A percentile compares a stretch with the other conserved stretches of the same genome.
phyloP scores from a whole-genome alignment of 306 rosid genomes.

The Trichosanthes cucumerina region DNA sequence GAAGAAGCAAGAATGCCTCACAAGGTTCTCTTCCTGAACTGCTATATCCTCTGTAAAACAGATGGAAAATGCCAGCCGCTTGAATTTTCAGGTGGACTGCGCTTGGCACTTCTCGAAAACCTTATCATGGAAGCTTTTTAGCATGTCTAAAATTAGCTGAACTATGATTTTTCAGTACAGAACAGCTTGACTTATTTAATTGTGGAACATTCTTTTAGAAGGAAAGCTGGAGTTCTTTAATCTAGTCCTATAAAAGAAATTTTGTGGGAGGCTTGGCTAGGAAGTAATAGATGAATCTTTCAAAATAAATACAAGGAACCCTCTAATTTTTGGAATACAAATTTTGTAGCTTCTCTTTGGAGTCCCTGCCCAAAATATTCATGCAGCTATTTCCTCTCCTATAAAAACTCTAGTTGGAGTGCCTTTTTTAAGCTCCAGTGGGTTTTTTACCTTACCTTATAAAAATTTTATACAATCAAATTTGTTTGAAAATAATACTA shows the following conservation, averaged over 20 bases:
- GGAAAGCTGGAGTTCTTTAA: constrained; percentile 2
- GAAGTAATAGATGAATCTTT: neutral
- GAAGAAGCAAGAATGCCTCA: neutral
- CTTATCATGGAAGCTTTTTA: neutral
- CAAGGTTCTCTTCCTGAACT: neutral
- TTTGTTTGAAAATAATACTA: neutral
- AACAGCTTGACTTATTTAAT: neutral
- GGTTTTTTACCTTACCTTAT: neutral
- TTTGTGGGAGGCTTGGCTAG: neutral
- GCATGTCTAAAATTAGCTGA: neutral
- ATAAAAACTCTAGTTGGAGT: neutral
- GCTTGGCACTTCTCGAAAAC: neutral
- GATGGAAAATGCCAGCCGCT: neutral
- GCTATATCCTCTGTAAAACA: neutral
- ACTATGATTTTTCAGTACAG: neutral
- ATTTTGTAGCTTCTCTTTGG: neutral
- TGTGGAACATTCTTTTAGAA: neutral
- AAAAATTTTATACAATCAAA: neutral
- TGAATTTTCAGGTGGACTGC: neutral
- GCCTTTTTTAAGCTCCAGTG: neutral
- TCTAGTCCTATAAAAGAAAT: neutral
- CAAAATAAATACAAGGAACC: constrained; percentile 3
- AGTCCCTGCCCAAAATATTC: neutral
- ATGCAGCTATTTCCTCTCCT: constrained; percentile 1
- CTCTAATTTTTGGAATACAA: neutral